phyloP scores from a whole-genome alignment of 345 rosid species.

The Murraya paniculata region DNA sequence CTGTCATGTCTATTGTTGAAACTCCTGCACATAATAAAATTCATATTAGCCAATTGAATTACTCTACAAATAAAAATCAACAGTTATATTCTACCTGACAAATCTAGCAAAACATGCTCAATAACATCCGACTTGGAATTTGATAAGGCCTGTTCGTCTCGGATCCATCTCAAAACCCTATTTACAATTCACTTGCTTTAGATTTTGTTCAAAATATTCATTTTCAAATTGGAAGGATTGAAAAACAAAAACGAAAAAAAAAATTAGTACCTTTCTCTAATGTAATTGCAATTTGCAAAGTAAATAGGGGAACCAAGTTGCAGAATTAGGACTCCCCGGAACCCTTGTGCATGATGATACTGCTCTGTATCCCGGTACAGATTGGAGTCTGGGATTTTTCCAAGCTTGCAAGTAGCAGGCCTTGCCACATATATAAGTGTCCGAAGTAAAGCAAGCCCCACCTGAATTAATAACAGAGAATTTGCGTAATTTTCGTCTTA shows the following conservation, averaged over 20 bases:
- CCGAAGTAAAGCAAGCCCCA: constrained; percentile 60
- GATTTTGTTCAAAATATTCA: neutral
- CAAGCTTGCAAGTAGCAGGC: constrained; percentile 74
- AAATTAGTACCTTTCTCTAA: constrained; percentile 58
- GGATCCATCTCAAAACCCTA: constrained; percentile 67
- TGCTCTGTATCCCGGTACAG: constrained; percentile 70
- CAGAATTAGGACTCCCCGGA: constrained; percentile 54
- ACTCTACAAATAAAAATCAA: too few species aligned
- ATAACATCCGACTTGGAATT: constrained; percentile 29
- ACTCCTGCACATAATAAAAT: constrained; percentile 43
- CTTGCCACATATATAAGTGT: constrained; percentile 69
- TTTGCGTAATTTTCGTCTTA: neutral
- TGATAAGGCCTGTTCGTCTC: constrained; percentile 40
- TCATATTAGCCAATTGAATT: neutral
- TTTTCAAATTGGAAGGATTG: neutral
- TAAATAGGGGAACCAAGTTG: constrained; percentile 89
- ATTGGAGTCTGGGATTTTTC: constrained; percentile 50
- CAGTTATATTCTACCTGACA: constrained; percentile 42
- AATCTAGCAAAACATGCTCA: constrained; percentile 66
- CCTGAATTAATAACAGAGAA: constrained; percentile 20
- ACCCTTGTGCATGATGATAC: constrained; percentile 42
- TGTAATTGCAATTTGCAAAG: constrained; percentile 68
- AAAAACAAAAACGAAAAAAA: neutral
- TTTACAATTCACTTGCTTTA: neutral
- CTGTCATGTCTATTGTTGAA: constrained; percentile 69